Percentiles rank a stretch among this genome's conserved stretches.
phyloP scores from a whole-genome alignment of 192 early-diverging fungal genomes.

The Coemansia interrupta region DNA sequence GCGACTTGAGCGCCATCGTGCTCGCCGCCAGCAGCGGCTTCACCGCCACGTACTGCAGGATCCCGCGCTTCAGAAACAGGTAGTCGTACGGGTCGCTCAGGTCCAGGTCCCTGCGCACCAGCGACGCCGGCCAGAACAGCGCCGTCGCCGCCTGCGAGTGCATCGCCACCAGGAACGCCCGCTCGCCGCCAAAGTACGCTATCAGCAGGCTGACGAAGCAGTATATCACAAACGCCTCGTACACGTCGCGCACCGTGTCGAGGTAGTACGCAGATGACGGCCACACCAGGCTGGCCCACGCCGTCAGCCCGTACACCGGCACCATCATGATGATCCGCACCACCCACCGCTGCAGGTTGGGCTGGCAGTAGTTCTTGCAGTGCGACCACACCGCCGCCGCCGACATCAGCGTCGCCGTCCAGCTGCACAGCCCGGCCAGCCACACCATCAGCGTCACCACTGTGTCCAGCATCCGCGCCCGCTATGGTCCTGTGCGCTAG shows the following conservation, averaged over 20 bases:
- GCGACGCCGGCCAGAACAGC: conserved; percentile 77
- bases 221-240: conserved; percentile 96
- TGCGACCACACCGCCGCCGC: conserved; percentile 49
- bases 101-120: conserved; percentile 71
- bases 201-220: conserved; percentile 87
- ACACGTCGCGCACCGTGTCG: conserved; percentile 87
- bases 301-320: conserved; percentile 84
- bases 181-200: conserved; percentile 85
- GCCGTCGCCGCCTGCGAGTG: conserved; percentile 71
- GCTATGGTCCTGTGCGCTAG: too few species aligned
- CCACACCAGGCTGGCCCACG: conserved; percentile 74
- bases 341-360: conserved; percentile 63
- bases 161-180: conserved; percentile 74
- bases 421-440: conserved; percentile 45
- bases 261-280: conserved; percentile 73
- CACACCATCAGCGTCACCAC: conserved; percentile 42
- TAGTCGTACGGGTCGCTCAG: conserved; percentile 84
- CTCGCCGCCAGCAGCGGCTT: conserved; percentile 77
- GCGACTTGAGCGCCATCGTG: conserved; percentile 76
- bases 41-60: conserved; percentile 90
- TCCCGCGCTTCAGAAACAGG: conserved; percentile 81
- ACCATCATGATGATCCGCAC: conserved; percentile 70
- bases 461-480: too few species aligned
- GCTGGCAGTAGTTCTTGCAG: conserved; percentile 54
- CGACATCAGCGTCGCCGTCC: conserved; percentile 48